phyloP scores from a whole-genome alignment of 2,329 filamentous ascomycete genomes.

The Aspergillus luchuensis region DNA sequence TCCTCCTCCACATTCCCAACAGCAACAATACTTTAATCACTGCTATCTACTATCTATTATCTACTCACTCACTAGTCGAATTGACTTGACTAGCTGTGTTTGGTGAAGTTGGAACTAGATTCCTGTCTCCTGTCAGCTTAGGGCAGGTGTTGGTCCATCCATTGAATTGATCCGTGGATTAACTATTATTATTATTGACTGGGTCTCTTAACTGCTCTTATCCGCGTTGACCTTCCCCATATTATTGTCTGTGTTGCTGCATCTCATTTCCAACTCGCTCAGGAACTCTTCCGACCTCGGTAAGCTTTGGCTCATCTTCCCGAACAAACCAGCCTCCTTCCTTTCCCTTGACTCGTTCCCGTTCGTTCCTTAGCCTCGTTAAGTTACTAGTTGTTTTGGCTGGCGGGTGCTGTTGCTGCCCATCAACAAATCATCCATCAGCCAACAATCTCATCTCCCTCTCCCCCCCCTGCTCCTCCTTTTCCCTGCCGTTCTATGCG shows the following conservation, averaged over 20 bases:
- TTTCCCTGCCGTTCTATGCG: conserved; percentile 14
- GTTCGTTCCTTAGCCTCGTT: too few species aligned
- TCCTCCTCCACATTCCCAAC: not conserved
- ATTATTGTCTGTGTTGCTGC: not conserved
- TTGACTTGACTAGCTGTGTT: not conserved
- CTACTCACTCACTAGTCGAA: too few species aligned
- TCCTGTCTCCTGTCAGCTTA: not conserved
- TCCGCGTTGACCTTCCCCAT: not conserved
- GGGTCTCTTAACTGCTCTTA: not conserved
- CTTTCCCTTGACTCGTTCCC: too few species aligned
- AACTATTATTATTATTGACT: not conserved
- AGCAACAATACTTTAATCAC: too few species aligned
- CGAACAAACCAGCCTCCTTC: conserved; percentile 13
- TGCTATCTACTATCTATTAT: too few species aligned
- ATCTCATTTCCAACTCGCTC: not conserved
- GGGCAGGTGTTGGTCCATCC: not conserved
- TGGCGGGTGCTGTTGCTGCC: not conserved
- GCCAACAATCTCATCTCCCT: too few species aligned
- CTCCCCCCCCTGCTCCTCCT: conserved; percentile 7
- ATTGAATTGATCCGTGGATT: not conserved
- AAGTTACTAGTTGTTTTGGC: not conserved
- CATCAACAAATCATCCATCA: conserved; percentile 16
- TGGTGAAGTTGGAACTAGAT: not conserved
- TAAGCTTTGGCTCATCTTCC: conserved; percentile 14
- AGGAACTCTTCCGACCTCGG: conserved; percentile 20